phyloP scores from a whole-genome alignment of 176 grass and related monocot genomes.

The Zoysia pacifica region DNA sequence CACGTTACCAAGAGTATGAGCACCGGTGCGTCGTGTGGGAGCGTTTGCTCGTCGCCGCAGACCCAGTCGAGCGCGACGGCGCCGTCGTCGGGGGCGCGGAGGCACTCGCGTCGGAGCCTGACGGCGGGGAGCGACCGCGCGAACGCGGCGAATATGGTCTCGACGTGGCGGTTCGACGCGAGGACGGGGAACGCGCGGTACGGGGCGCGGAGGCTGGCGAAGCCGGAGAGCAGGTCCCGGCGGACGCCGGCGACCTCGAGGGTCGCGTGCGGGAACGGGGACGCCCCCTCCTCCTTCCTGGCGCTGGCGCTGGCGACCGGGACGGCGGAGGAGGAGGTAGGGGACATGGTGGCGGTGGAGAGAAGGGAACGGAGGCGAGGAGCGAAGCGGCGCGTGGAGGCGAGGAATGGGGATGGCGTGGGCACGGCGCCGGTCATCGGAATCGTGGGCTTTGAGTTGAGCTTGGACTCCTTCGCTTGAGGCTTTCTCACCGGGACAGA shows the following conservation, averaged over 20 bases:
- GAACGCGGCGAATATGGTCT: conserved; percentile 91
- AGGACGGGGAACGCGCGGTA: conserved; percentile 72
- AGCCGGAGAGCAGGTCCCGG: conserved; percentile 58
- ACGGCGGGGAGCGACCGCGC: conserved; percentile 65
- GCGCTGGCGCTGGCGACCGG: not conserved
- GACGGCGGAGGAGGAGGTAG: not conserved
- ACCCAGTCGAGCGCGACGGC: conserved; percentile 92
- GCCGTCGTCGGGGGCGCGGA: conserved; percentile 73
- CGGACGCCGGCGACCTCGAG: conserved; percentile 74
- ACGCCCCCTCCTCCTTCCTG: conserved; percentile 22
- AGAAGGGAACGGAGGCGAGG: conserved; percentile 44
- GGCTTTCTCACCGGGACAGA: not conserved
- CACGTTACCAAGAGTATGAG: conserved; percentile 77
- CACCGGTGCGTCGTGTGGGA: conserved; percentile 64
- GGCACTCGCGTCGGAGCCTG: conserved; percentile 63
- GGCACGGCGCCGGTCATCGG: conserved; percentile 32
- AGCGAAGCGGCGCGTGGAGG: conserved; percentile 45
- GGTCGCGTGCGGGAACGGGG: conserved; percentile 41
- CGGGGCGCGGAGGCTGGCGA: conserved; percentile 72
- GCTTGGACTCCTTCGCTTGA: not conserved
- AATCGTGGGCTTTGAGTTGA: conserved; percentile 11
- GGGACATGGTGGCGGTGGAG: conserved; percentile 16
- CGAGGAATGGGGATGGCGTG: conserved; percentile 41
- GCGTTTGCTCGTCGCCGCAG: conserved; percentile 56
- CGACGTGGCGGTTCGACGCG: conserved; percentile 74